Base-by-base conservation (phyloP, 2,329 filamentous ascomycete genomes). In the Paramyrothecium roridum region DNA sequence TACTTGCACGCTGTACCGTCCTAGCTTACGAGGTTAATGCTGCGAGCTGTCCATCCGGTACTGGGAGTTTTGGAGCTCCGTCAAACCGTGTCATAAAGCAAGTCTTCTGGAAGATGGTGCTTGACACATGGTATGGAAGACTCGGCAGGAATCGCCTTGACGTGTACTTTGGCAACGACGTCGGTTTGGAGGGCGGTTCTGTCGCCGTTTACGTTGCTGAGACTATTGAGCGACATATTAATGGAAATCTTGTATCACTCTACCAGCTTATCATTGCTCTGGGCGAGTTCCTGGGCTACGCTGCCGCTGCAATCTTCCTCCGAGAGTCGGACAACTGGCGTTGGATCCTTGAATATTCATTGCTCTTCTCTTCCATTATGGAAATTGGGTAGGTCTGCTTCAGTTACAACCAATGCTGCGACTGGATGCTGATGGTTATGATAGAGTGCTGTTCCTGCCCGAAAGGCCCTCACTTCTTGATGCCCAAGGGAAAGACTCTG, bases 201-300 rank as follows among this genome's bases (percentile, higher is more conserved):
- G 87, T 90, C 4, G 87, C 87, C 1, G 85, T 90, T 53, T 91
- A 91, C 59, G 87, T 91, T 30, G 87, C 88, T 1, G 88, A 91
- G 70, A 87, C 84, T 0, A 87, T 90, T 47, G 85, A 88, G 62
- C 78, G 83, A 33, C 80, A 77, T 56, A 78, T 89, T 22, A 83
- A 88, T 63, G 88, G 88, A 61, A 90, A 90, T 67, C 72, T 91
- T 51, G 88, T 91, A 1, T 89, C 86, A 0, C 75, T 90, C 0
- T 91, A 90, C 68, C 88, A 91, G 66, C 83, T 90, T 71, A 90
- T 88, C 71, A 91, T 91, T 63, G 88, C 88, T 0, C 77, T 91
- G 0, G 88, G 88, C 26, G 88, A 90, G 62, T 87, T 91, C 2
- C 75, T 91, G 1, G 88, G 88, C 2, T 90, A 90, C 57, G 87